Conservation (phyloP, 164 flowering plant species). For the Vitis vinifera region DNA sequence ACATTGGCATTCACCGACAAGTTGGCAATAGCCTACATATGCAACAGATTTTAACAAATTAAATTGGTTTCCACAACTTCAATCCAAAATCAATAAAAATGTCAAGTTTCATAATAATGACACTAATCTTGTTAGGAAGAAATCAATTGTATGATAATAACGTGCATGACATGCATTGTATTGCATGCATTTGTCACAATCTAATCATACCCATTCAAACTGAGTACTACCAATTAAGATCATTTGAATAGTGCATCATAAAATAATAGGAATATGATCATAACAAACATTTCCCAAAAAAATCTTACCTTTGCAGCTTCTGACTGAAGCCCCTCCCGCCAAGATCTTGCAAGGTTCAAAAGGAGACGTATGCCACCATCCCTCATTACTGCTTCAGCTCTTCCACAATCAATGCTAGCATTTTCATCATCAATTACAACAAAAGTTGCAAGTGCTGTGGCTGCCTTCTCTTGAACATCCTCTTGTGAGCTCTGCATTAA, state of each 20-base stretch:
- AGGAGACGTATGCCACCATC: conserved; percentile 91
- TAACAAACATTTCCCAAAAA: background rate
- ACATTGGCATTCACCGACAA: conserved; percentile 89
- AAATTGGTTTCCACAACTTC: background rate
- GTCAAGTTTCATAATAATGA: background rate
- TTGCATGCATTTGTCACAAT: background rate
- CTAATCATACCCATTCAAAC: background rate
- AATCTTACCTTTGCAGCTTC: conserved; percentile 87
- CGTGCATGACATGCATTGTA: background rate
- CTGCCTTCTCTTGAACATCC: conserved; percentile 99
- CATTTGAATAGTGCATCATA: background rate
- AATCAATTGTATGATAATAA: background rate
- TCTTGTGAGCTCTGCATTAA: conserved; percentile 86
- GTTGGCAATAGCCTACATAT: conserved; percentile 88
- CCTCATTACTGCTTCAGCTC: conserved; percentile 90
- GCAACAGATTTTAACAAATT: background rate
- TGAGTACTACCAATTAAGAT: background rate
- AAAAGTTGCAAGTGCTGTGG: conserved; percentile 95
- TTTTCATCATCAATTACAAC: conserved; percentile 96
- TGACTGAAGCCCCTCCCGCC: conserved; percentile 92
- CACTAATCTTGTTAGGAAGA: background rate
- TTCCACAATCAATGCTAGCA: conserved; percentile 76
- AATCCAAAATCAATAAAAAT: too few species aligned
- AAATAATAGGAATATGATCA: background rate
- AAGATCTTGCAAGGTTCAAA: conserved; percentile 76